Base-by-base conservation (phyloP, 202 grass and related monocot genomes). In the Hordeum pubiflorum region DNA sequence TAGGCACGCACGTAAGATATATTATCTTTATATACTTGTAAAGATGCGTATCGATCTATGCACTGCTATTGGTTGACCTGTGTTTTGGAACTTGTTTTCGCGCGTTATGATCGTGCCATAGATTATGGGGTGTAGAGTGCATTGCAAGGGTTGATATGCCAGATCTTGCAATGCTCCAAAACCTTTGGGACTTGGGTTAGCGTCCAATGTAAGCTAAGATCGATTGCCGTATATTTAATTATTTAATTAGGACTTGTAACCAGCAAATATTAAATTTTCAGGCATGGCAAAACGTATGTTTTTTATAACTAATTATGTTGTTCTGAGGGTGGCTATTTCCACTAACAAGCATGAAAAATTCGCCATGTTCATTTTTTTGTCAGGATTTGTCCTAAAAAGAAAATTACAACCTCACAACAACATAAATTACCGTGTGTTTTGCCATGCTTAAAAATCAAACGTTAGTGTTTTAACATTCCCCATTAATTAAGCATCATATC, bases 131-230 rank as follows among this genome's bases (percentile, higher is more conserved):
- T 50, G 23, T 69, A 23, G 72, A 88, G 70, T 80, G 26, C 70
- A 7, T 21, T 71, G 41, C 63, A 88, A 48, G 71, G 43, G 12
- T 74, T 31, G 37, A 6, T 17, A 34, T 72, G 62, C 68, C 40
- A 76, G 24, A 46, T 88, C 33, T 27, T 23, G 71, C 20, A 71
- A 56, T 6, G 57, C 4, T 65, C 27, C 64, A 18, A 46, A 13
- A 29, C 21, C 57, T 29, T 84, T 0, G 82, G 87, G 62, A 77
- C 57, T 89, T 76, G 77, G 71, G 82, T 77, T 85, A 31, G 34
- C 57, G 56, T 77, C 62, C 70, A 63, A 26, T 15, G 14, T 22
- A 81, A 76, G 71, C 41, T 26, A 84, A 34, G 54, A 54, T n/a
- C 17, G 56, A 9, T 3, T 43, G 11, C 20, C 0, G 41, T 26